Conservation (phyloP, 495 filamentous ascomycete species). For the Talaromyces trachyspermus region DNA sequence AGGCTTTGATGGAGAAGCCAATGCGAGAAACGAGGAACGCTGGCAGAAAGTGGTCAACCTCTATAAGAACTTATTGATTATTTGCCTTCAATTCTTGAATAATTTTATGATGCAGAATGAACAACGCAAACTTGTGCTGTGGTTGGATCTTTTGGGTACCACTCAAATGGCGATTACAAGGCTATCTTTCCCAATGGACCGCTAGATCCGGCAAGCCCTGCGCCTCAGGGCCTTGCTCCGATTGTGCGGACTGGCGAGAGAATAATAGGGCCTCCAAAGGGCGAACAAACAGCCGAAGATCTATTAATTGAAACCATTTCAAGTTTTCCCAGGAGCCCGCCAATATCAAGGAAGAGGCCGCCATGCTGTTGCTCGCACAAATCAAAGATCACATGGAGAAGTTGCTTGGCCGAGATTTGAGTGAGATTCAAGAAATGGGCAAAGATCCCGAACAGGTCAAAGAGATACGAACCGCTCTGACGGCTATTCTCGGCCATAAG, state of each 20-base stretch:
- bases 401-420: conserved; percentile 37
- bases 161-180: conserved; percentile 45
- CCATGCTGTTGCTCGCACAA: conserved; percentile 42
- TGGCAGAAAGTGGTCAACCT: conserved; percentile 69
- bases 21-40: conserved; percentile 54
- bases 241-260: conserved; percentile 40
- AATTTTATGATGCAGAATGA: conserved; percentile 92
- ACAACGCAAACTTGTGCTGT: conserved; percentile 81
- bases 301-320: conserved; percentile 40
- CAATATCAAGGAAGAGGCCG: conserved; percentile 43
- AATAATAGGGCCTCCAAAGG: conserved; percentile 37
- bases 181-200: conserved; percentile 41
- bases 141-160: conserved; percentile 73
- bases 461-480: conserved; percentile 38
- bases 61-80: conserved; percentile 83
- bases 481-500: conserved; percentile 40
- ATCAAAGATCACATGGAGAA: conserved; percentile 47
- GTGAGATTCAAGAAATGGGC: conserved; percentile 43
- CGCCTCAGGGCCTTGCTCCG: conserved; percentile 35
- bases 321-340: conserved; percentile 39
- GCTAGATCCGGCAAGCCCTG: conserved; percentile 27
- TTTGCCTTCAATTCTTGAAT: conserved; percentile 81
- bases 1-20: conserved; percentile 77
- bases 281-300: conserved; percentile 42
- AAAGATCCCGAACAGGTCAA: conserved; percentile 41